phyloP scores from a whole-genome alignment of 768 basidiomycete species.

The Kwoniella europaea region DNA sequence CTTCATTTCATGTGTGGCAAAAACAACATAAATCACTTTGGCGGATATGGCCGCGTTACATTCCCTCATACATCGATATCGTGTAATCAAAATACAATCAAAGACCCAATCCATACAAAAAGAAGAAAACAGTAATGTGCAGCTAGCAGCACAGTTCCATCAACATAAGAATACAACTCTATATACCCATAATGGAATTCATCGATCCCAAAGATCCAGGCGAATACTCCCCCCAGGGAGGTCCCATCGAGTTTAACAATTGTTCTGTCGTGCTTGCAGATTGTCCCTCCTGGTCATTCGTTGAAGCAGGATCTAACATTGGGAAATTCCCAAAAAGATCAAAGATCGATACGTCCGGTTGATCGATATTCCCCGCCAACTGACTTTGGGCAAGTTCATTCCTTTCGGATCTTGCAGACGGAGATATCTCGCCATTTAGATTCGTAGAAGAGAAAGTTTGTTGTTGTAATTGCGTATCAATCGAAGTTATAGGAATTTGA shows the following conservation, averaged over 20 bases:
- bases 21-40: not conserved
- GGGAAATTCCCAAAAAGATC: constrained; percentile 7
- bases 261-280: not conserved
- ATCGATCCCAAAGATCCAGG: constrained; percentile 5
- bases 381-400: not conserved
- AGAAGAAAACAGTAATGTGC: too few relatives aligned
- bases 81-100: too few relatives aligned
- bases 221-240: not conserved
- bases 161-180: not conserved
- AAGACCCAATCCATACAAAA: too few relatives aligned
- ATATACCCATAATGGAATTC: constrained; percentile 8
- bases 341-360: constrained; percentile 3
- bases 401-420: not conserved
- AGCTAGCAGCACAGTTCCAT: too few relatives aligned
- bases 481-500: too few relatives aligned
- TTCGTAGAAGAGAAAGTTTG: too few relatives aligned
- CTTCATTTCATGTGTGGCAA: not conserved
- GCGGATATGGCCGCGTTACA: constrained; percentile 1
- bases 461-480: too few relatives aligned
- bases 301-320: constrained; percentile 1
- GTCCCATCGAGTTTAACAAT: constrained; percentile 2
- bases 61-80: not conserved
- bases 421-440: not conserved
- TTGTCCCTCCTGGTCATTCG: not conserved
- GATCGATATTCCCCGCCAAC: not conserved